Percentiles rank a stretch among this genome's conserved stretches.
Evolutionary conservation across 106 monocot genomes (phyloP).

Genomic region (Acorus gramineus): DNA sequence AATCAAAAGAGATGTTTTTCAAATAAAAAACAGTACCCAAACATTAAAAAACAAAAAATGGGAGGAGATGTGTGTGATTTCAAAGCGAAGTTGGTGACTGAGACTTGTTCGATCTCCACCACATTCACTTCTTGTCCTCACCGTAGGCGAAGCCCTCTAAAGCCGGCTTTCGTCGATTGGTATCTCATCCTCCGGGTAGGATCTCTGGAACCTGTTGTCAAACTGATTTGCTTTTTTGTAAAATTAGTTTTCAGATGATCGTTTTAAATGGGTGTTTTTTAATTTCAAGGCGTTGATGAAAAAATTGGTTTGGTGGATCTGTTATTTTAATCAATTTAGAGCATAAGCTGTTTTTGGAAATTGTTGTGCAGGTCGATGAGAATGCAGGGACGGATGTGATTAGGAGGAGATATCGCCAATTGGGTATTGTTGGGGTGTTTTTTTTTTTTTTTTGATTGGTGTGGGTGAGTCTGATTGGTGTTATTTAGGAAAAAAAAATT

Average conservation of each 20-base stretch:
- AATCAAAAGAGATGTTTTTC: no score
- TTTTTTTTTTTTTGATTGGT: background rate
- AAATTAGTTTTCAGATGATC: background rate
- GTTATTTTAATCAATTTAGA: no score
- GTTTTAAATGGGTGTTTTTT: background rate
- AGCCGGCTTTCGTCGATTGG: slow-evolving; percentile 60
- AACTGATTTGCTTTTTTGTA: no score
- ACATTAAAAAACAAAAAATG: no score
- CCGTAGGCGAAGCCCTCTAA: slow-evolving; percentile 8
- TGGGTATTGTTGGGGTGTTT: slow-evolving; percentile 19
- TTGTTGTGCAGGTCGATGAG: slow-evolving; percentile 22
- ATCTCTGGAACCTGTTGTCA: no score
- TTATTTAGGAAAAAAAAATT: background rate
- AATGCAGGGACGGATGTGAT: slow-evolving; percentile 27
- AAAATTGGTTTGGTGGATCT: background rate
- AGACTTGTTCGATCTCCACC: slow-evolving; percentile 32
- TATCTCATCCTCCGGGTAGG: slow-evolving; percentile 58
- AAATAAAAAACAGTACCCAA: no score
- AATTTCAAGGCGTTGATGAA: background rate
- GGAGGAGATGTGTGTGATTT: slow-evolving; percentile 11
- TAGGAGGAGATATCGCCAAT: slow-evolving; percentile 34
- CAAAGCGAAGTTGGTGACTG: slow-evolving; percentile 27
- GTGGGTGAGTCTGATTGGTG: background rate
- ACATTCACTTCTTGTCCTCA: slow-evolving; percentile 42
- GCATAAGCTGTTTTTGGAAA: no score